Base-by-base conservation (phyloP, 805 yeast genomes). In the Candida namnaoensis region DNA sequence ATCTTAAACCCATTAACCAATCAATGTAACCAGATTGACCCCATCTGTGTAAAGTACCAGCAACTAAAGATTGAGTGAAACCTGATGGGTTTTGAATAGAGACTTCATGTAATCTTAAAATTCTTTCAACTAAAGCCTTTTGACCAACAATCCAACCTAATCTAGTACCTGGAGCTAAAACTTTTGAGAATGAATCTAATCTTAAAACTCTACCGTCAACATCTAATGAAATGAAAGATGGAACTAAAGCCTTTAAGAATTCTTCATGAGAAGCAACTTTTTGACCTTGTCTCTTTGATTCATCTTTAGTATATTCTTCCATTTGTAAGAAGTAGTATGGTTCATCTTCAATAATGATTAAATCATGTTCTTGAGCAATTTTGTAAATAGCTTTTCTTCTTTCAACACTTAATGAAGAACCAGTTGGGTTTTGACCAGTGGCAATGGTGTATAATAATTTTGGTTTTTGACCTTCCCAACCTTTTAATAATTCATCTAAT, bases 321-420 rank as follows among this genome's bases (percentile, higher is more conserved):
- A 91, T 88, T 67, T 91, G 99, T 60, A 91, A 70, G 71, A 88
- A 91, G 71, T 87, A 91, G 78, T 91, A 91, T 42, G 99, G 99
- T 66, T 93, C 99, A 62, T 91, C 99, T 68, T 91, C 99, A 40
- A 91, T 62, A 51, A 91, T 81, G 42, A 91, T 55, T 58, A 91
- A 72, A 65, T 93, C 96, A 62, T 88, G 84, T 67, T 87, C 81
- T 58, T 77, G 80, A 32, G 95, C 91, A 47, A 91, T 58, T 46
- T 75, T 72, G 65, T 88, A 90, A 50, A 93, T 74, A 43, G 72
- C 76, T 47, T 65, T 60, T 67, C 96, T 85, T 68, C 98, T 80
- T 55, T 86, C 90, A 26, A 56, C 65, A 32, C 82, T 69, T 54
- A 93, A 69, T 24, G 88, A 84, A 4, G 95, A 80, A 34, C 99